Base-by-base conservation (phyloP, 2,329 filamentous ascomycete genomes). In the Bipolaris bicolor region DNA sequence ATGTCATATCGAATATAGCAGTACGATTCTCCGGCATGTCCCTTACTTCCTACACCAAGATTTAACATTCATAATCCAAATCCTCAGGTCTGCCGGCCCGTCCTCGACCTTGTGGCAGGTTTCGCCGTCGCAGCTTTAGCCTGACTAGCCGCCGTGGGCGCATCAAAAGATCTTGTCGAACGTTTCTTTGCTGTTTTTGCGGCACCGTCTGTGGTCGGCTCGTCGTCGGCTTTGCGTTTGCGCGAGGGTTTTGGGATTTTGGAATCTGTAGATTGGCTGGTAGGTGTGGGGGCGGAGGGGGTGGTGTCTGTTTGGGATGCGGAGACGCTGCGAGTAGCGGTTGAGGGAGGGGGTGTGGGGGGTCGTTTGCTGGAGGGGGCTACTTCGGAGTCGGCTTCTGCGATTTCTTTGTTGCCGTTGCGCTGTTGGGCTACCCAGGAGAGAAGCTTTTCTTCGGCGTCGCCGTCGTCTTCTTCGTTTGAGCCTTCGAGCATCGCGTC, bases 401-500 rank as follows among this genome's bases (percentile, higher is more conserved):
- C 48, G n/a, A 18, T 6, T 22, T 41, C 39, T n/a, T 43, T 46
- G 45, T 22, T 34, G 20, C 43, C 37, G 15, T 70, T 66, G 2
- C 70, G 66, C 50, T 74, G 68, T 47, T 74, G 65, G 7, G 71
- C 60, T 37, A 76, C 63, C 73, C 73, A 76, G 10, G 69, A 70
- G 5, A 73, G 57, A 3, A 75, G 59, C 24, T 70, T 66, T 15
- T 70, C 74, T 31, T 70, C 68, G 9, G 69, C 70, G 7, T 67
- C 67, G 22, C 61, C 53, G 13, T 73, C 71, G 13, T 44, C 49
- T 18, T 70, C 69, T 0, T 74, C 75, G 9, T 73, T 74, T 0
- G 73, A 71, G 9, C 67, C 68, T 37, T 63, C 72, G 16, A 82
- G 72, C 57, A 82, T 69, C 10, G 73, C 74, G 34, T 77, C 76